These are phyloP conservation scores for Chrysochromulina parva DNA, from an alignment of 78 protist species.

Conservation along the genomic window DNA sequence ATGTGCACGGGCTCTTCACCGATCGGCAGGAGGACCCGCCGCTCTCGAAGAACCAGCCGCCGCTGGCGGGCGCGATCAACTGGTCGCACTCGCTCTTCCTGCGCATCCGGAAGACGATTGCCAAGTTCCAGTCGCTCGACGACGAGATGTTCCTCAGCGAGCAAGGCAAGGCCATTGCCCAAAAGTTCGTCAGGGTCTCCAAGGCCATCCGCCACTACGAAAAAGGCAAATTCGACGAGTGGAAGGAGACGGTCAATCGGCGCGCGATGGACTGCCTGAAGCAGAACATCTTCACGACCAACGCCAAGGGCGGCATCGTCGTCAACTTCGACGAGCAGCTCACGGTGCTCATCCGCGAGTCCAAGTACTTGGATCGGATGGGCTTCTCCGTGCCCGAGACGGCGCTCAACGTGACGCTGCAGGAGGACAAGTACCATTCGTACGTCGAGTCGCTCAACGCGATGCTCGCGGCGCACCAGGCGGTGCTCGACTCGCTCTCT, in stretches of 20 bases:
- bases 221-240: slow-evolving; percentile 34
- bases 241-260: slow-evolving; percentile 49
- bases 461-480: slow-evolving; percentile 52
- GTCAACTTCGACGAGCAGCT: slow-evolving; percentile 76
- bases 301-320: neutral
- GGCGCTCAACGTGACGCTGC: slow-evolving; percentile 84
- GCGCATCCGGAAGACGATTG: slow-evolving; percentile 69
- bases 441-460: slow-evolving; percentile 56
- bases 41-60: slow-evolving; percentile 73
- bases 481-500: slow-evolving; percentile 25
- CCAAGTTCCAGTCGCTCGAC: slow-evolving; percentile 52
- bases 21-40: slow-evolving; percentile 72
- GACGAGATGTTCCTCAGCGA: slow-evolving; percentile 27
- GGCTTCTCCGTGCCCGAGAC: slow-evolving; percentile 73
- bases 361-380: slow-evolving; percentile 76
- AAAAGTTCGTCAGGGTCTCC: slow-evolving; percentile 61
- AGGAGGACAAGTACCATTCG: slow-evolving; percentile 74
- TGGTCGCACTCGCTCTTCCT: slow-evolving; percentile 75
- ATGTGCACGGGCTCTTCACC: slow-evolving; percentile 51
- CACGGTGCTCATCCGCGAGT: slow-evolving; percentile 69
- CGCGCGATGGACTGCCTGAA: slow-evolving; percentile 18
- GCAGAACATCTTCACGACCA: neutral
- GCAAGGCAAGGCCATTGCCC: slow-evolving; percentile 21
- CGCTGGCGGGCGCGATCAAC: slow-evolving; percentile 81
- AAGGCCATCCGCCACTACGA: slow-evolving; percentile 64